These are phyloP conservation scores for Ceriops tagal DNA, from an alignment of 345 rosid species.

Conservation along the genomic window DNA sequence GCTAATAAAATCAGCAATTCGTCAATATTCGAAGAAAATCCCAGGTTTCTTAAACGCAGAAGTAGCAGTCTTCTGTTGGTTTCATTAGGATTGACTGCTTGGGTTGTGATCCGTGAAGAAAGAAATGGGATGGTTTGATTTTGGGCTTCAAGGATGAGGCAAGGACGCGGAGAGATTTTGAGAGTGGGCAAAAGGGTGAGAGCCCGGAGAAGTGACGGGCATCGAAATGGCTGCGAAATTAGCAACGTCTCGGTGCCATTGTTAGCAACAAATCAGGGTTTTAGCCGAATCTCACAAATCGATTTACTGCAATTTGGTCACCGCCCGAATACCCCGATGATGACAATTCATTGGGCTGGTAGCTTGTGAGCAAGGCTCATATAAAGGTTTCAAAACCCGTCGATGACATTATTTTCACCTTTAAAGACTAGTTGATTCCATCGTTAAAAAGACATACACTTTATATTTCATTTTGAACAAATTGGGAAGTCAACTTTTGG, in stretches of 20 bases:
- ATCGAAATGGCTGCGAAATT: constrained; percentile 14
- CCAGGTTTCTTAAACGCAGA: constrained; percentile 14
- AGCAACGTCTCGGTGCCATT: not conserved
- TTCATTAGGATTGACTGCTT: constrained; percentile 3
- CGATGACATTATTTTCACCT: too few species aligned
- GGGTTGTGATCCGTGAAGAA: constrained; percentile 7
- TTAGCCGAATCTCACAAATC: not conserved
- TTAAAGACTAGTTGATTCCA: too few species aligned
- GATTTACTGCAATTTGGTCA: too few species aligned
- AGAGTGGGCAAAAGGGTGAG: constrained; percentile 8
- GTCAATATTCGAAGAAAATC: constrained; percentile 7
- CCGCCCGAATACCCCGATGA: too few species aligned
- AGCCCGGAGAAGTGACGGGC: constrained; percentile 5
- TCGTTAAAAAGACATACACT: too few species aligned
- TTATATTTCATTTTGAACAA: too few species aligned
- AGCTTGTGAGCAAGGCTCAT: too few species aligned
- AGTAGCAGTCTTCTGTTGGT: constrained; percentile 13
- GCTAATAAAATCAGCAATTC: too few species aligned
- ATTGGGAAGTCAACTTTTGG: too few species aligned
- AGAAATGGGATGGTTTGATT: constrained; percentile 3
- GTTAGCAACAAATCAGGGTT: not conserved
- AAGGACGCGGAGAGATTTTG: constrained; percentile 15
- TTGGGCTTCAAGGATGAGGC: constrained; percentile 1
- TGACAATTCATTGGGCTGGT: too few species aligned
- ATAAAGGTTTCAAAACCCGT: too few species aligned